These are phyloP conservation scores for Sarocladiaceae sp. DNA, from an alignment of 2,329 filamentous ascomycete species.

Conservation along the genomic window DNA sequence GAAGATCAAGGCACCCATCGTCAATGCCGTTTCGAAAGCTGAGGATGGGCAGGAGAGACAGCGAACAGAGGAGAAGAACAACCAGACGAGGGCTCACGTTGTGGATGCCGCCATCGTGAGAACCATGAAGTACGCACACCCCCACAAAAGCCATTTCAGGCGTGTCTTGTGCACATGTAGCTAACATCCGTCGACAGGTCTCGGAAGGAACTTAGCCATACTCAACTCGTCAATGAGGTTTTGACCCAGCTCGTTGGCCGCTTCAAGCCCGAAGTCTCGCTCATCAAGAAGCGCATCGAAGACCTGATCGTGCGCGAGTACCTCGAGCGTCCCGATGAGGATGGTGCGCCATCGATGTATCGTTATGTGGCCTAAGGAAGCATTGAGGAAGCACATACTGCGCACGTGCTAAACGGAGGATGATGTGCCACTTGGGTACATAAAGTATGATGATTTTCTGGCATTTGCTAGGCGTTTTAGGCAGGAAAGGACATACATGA, in stretches of 20 bases:
- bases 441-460: constrained; percentile 3
- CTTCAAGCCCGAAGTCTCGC: constrained; percentile 68
- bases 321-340: constrained; percentile 63
- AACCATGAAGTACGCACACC: constrained; percentile 70
- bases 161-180: constrained; percentile 1
- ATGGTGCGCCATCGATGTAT: constrained; percentile 58
- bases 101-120: constrained; percentile 73
- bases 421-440: not conserved
- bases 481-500: not conserved
- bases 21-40: constrained; percentile 75
- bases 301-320: constrained; percentile 72
- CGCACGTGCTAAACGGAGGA: constrained; percentile 5
- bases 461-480: constrained; percentile 10
- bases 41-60: constrained; percentile 66
- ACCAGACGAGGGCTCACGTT: constrained; percentile 62
- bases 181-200: constrained; percentile 44
- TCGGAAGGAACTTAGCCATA: constrained; percentile 65
- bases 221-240: constrained; percentile 64
- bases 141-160: not conserved
- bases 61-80: constrained; percentile 69
- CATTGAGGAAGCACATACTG: too few relatives aligned
- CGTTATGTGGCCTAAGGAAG: constrained; percentile 58
- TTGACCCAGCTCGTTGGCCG: constrained; percentile 60
- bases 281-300: constrained; percentile 79
- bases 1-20: constrained; percentile 83